Evolutionary conservation across 495 filamentous ascomycete species (phyloP).

Genomic region (Friedmanniomyces endolithicus): DNA sequence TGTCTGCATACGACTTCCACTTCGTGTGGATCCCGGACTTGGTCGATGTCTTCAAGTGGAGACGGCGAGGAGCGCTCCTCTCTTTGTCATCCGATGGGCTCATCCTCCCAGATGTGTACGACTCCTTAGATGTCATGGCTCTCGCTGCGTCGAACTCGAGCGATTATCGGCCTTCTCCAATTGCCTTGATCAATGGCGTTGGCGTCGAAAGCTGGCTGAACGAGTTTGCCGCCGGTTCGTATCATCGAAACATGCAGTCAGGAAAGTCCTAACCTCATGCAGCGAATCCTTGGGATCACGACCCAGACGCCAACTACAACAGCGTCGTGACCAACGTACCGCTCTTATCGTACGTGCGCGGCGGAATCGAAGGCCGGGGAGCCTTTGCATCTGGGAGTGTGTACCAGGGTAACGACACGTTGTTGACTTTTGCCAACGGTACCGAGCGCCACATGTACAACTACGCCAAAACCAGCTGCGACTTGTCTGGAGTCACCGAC

Average conservation of each 20-base stretch:
- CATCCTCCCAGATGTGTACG: slow-evolving; percentile 30
- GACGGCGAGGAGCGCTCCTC: slow-evolving; percentile 21
- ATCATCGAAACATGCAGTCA: too few species aligned
- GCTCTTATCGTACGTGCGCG: too few species aligned
- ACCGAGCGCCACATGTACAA: background rate
- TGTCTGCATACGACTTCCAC: slow-evolving; percentile 40
- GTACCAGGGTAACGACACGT: slow-evolving; percentile 6
- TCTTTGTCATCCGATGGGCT: slow-evolving; percentile 33
- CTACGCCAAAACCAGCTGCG: background rate
- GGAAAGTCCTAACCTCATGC: too few species aligned
- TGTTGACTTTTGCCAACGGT: slow-evolving; percentile 11
- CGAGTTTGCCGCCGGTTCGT: background rate
- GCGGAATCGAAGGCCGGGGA: background rate
- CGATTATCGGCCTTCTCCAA: slow-evolving; percentile 11
- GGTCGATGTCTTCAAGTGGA: slow-evolving; percentile 30
- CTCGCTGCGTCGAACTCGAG: slow-evolving; percentile 3
- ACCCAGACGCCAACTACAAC: slow-evolving; percentile 33
- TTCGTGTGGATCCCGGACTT: slow-evolving; percentile 34
- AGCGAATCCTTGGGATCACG: slow-evolving; percentile 24
- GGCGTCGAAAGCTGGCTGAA: slow-evolving; percentile 21
- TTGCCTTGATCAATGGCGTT: slow-evolving; percentile 30
- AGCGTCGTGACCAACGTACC: slow-evolving; percentile 16
- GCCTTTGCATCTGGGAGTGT: background rate
- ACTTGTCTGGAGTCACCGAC: background rate
- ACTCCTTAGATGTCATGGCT: slow-evolving; percentile 21